Evolutionary conservation across 805 yeast species (phyloP).

Genomic region (Lipomyces oligophaga): DNA sequence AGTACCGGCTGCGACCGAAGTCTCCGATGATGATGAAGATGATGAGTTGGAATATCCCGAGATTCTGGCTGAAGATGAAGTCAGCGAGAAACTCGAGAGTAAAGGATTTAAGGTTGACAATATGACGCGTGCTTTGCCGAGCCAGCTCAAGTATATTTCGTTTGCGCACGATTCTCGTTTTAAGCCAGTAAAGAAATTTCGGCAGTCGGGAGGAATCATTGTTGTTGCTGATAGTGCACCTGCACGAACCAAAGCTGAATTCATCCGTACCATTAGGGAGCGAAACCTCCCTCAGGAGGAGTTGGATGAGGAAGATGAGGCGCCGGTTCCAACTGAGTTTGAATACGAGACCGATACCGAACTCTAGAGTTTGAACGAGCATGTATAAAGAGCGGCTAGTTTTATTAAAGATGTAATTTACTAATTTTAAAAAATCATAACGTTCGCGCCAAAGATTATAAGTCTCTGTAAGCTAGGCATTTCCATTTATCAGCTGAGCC

Average conservation of each 20-base stretch:
- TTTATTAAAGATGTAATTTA: neutral
- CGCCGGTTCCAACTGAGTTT: conserved; percentile 45
- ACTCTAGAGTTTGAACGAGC: conserved; percentile 6
- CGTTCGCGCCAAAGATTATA: neutral
- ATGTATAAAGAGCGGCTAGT: neutral
- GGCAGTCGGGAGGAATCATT: conserved; percentile 55
- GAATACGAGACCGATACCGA: conserved; percentile 35
- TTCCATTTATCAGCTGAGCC: conserved; percentile 72
- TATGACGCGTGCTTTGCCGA: conserved; percentile 83
- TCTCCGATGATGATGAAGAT: conserved; percentile 39
- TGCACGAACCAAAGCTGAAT: conserved; percentile 32
- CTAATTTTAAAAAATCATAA: neutral
- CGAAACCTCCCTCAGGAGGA: conserved; percentile 77
- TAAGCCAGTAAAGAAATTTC: conserved; percentile 68
- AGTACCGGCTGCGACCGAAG: conserved; percentile 15
- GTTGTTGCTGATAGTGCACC: conserved; percentile 54
- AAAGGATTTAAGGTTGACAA: conserved; percentile 70
- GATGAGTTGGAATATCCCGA: conserved; percentile 32
- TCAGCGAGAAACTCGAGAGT: conserved; percentile 52
- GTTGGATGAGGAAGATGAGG: conserved; percentile 52
- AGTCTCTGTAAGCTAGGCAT: conserved; percentile 48
- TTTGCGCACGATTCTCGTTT: conserved; percentile 73
- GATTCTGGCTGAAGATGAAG: conserved; percentile 33
- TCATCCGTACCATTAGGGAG: conserved; percentile 82
- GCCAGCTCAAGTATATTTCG: conserved; percentile 77